Base-by-base conservation (phyloP, 306 rosid genomes). In the Rosa lucieae region DNA sequence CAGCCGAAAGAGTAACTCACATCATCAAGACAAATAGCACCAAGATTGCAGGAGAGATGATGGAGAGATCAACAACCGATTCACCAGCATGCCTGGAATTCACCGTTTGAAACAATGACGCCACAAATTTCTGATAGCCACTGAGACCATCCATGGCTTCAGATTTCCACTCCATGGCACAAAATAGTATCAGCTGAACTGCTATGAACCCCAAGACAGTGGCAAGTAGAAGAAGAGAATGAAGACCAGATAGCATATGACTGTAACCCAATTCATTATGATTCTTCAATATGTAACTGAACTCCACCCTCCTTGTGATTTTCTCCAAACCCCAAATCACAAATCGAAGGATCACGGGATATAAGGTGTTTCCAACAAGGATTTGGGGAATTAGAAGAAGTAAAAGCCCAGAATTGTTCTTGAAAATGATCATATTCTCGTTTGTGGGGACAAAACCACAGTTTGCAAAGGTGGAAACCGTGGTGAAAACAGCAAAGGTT, bases 381-480 rank as follows among this genome's bases (percentile, higher is more conserved):
- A 88, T 0, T 44, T 82, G 78, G 9, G 92, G 85, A 0, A 88
- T 21, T 0, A 94, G 59, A 20, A 92, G 69, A 4, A 89, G 79
- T 0, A 90, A 77, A 67, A 94, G 88, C 3, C 98, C 93, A 5
- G 97, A 89, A 26, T 89, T 87, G n/a, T 90, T 75, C 74, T 87
- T 94, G 89, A 94, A 94, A 32, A 88, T 80, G 1, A 87, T 83
- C 93, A 94, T 84, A 73, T 89, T 92, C 82, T 94, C 97, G n/a
- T 94, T 94, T 0, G 94, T 90, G 12, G 97, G 97, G 23, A 92
- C 14, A 73, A 82, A 94, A 6, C 97, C 98, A 42, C 94, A 89
- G 5, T 80, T 90, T 3, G 97, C 73, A 42, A 94, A 86, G n/a
- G 89, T 77, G 5, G 98, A 92, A 71, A 89, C 90, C 26, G 86